Evolutionary conservation across 2,329 filamentous ascomycete species (phyloP), one percentile per base, ranked within the genome.

Genomic region (Alternaria atra): DNA sequence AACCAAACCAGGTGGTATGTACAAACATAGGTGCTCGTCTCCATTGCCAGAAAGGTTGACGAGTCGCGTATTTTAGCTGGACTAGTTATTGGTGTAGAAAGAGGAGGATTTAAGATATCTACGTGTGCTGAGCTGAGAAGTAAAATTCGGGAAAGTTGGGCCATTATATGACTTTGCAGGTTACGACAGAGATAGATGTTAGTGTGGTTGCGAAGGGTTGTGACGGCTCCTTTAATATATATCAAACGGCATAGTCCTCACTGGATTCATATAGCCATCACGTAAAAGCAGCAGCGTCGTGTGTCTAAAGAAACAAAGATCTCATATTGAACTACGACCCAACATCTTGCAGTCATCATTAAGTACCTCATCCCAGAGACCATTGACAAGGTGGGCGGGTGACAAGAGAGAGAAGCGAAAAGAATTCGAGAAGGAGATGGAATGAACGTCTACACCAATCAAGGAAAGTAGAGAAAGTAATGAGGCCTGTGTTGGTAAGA

Each of bases 381-480:
- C 20, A 25, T 37, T 50, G 46, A 37, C 46, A 27, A 20, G 27
- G 17, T 20, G 39, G 30, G 35, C 15, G 30, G 39, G 42, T 8
- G 32, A 17, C 1, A 25, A 47, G 32, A 15, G 20, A 25, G 5
- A 40, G 34, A 40, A 50, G 34, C n/a, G 32, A 44, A 55, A 12
- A 30, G 6, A 9, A n/a, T 13, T 43, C 29, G 32, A 39, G 1
- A 20, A 20, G n/a, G 23, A 29, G 20, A 52, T 7, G 20, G 7
- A 50, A 40, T 27, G 17, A 23, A 40, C 51, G 35, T 57, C 27
- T 23, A 52, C 25, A 30, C 20, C 32, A 13, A 12, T 44, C 10
- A 52, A 57, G 55, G 47, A 46, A n/a, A 52, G 47, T 57, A n/a
- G 46, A 57, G 55, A 57, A 52, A 32, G 15, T 29, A 44, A 37